Conservation (phyloP, 345 rosid species). For the Viola odorata region DNA sequence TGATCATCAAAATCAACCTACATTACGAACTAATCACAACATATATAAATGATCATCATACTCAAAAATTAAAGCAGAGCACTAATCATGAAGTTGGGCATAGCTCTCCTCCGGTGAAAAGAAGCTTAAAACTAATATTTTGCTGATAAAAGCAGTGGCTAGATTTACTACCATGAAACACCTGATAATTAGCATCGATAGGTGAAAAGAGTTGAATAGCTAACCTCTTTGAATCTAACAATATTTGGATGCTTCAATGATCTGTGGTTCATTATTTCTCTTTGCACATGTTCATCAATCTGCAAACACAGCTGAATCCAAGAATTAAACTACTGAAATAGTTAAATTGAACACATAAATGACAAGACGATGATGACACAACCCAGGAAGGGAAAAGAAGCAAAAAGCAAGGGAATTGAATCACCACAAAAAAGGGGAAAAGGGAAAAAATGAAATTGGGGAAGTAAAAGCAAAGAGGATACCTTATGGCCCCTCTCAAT, state of each 20-base stretch:
- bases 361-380: not conserved
- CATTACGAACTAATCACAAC: too few species aligned
- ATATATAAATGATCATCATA: too few species aligned
- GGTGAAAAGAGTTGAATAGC: not conserved
- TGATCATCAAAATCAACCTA: too few species aligned
- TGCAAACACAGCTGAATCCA: conserved; percentile 9
- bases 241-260: conserved; percentile 23
- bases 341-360: not conserved
- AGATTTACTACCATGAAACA: too few species aligned
- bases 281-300: conserved; percentile 19
- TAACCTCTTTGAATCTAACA: conserved; percentile 24
- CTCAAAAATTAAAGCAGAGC: too few species aligned
- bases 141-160: too few species aligned
- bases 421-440: not conserved
- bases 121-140: too few species aligned
- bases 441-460: not conserved
- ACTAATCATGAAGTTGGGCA: too few species aligned
- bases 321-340: not conserved
- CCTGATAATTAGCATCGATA: not conserved
- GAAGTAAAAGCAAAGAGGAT: not conserved
- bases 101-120: too few species aligned
- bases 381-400: not conserved
- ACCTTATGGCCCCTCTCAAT: conserved; percentile 87
- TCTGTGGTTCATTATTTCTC: conserved; percentile 22
- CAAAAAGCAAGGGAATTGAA: not conserved